Conservation (phyloP, 352 stramenopile genomes). For the Phytopythium litorale region DNA sequence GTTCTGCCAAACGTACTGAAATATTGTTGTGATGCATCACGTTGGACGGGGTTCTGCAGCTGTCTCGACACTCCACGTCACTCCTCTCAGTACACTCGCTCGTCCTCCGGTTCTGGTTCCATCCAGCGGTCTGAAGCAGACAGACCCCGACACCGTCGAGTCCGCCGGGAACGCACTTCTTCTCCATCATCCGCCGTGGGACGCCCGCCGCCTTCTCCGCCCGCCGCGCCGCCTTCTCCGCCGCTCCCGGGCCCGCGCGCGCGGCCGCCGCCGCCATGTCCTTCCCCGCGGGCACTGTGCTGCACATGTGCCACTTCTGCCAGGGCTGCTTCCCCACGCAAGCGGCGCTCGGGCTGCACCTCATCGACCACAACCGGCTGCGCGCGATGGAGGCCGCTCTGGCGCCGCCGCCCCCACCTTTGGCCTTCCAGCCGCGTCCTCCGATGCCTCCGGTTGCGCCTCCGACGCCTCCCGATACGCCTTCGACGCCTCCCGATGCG, state of each 20-base stretch:
- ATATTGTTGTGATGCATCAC: no score
- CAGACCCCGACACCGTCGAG: no score
- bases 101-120: neutral
- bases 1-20: no score
- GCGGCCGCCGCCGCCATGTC: neutral
- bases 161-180: no score
- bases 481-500: neutral
- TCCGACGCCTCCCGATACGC: neutral
- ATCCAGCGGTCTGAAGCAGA: no score
- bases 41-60: neutral
- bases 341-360: neutral
- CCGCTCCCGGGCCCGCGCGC: neutral
- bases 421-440: neutral
- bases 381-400: neutral
- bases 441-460: neutral
- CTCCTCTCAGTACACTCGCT: neutral
- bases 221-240: neutral
- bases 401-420: neutral
- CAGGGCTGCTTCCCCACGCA: slow-evolving; percentile 2
- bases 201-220: neutral
- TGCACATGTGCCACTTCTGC: slow-evolving; percentile 1
- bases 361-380: neutral
- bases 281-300: neutral
- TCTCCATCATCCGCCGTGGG: no score
- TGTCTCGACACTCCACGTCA: neutral